Conservation (phyloP, 2,329 filamentous ascomycete species). For the Hypoxylon sp. region DNA sequence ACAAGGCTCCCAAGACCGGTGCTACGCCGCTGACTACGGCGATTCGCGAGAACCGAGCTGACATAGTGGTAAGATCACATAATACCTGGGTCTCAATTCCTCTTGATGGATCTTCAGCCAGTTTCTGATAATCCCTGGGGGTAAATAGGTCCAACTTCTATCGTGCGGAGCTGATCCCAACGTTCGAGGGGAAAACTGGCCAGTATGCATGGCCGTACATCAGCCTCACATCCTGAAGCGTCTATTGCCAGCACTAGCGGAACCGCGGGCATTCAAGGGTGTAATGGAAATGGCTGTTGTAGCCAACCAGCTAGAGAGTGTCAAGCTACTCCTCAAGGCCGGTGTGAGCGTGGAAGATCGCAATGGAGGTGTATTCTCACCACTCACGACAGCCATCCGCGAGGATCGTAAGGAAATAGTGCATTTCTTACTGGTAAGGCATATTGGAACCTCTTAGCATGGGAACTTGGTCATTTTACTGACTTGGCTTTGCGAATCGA, state of each 20-base stretch:
- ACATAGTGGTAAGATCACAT: constrained; percentile 67
- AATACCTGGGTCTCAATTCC: not conserved
- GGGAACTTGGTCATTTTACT: not conserved
- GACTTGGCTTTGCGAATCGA: not conserved
- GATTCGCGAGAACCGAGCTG: constrained; percentile 71
- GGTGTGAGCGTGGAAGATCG: constrained; percentile 79
- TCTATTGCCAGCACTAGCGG: constrained; percentile 69
- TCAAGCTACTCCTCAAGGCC: constrained; percentile 75
- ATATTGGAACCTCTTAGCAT: not conserved
- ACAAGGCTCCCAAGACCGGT: constrained; percentile 67
- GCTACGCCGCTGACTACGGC: constrained; percentile 76
- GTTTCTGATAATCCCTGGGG: constrained; percentile 1
- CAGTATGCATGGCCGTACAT: constrained; percentile 76
- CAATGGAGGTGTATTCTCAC: constrained; percentile 80
- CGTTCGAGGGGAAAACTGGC: constrained; percentile 77
- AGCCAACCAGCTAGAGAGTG: constrained; percentile 75
- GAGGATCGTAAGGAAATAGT: constrained; percentile 74
- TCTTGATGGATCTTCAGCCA: not conserved
- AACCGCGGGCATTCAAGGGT: constrained; percentile 74
- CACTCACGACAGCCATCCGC: constrained; percentile 76
- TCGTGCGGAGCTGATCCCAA: constrained; percentile 69
- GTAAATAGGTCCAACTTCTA: constrained; percentile 45
- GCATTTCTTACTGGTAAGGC: constrained; percentile 65
- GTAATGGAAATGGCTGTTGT: constrained; percentile 77
- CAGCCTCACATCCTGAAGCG: constrained; percentile 72